Base-by-base conservation (phyloP, 345 rosid species). In the Linum tenue region DNA sequence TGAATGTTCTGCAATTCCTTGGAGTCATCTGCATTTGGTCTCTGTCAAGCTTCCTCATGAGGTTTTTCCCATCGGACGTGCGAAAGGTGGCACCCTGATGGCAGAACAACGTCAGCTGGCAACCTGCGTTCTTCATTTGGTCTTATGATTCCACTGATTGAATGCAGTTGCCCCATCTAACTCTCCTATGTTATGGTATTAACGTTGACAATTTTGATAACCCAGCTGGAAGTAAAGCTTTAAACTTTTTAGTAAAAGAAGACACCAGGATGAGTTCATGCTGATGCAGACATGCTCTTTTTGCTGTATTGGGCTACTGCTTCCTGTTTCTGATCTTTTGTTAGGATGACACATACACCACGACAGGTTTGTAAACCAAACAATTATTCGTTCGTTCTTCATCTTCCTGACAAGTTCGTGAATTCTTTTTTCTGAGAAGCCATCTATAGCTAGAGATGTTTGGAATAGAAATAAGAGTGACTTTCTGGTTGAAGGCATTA, bases 21-120 rank as follows among this genome's bases (percentile, higher is more conserved):
- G 97, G 96, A 42, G 78, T 94, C 56, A 82, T 94, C 60, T 90
- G 97, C 77, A 85, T 90, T 38, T 94, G 99, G 97, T 88, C 95
- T 9, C 96, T 94, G 68, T 84, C 99, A 17, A 88, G 91, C 83
- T 90, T 94, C 78, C 89, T 94, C 63, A 77, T 87, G 87, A 90
- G 82, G 83, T 77, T 85, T 60, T 79, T 73, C 64, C 81, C 86
- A 64, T 75, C 86, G 3, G 65, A 78, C 59, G 65, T 74, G 53
- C 66, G 69, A 59, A 67, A 15, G 53, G 14, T 70, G 15, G 67
- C 70, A 43, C 69, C 72, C 38, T 77, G 67, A 71, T 58, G 70
- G 60, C 31, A 22, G 31, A 37, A 31, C 56, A 65, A 72, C 16
- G 60, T 67, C 48, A 43, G 10, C 60, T 38, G 55, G 62, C 56